A percentile compares a stretch with the other conserved stretches of the same genome.
Evolutionary conservation across 1,284 basidiomycete species (phyloP).

Genomic region (Termitomyces sp.): DNA sequence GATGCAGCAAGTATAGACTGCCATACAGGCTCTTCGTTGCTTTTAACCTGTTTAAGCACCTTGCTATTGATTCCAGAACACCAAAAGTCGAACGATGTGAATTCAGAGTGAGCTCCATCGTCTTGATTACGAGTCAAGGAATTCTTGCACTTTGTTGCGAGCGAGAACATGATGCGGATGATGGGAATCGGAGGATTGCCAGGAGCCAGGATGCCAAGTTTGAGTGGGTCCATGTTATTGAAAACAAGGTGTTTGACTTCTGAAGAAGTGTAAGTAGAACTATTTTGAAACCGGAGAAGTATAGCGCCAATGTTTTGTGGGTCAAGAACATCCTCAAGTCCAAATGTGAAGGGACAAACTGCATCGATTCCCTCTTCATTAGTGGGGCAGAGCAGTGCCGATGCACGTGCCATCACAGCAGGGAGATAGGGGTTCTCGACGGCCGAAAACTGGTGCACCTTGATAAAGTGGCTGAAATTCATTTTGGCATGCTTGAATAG

Average conservation of each 20-base stretch:
- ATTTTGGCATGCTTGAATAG: not conserved
- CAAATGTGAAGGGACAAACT: not conserved
- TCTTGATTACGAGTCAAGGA: not conserved
- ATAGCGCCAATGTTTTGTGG: not conserved
- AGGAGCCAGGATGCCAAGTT: not conserved
- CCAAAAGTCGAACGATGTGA: conserved; percentile 5
- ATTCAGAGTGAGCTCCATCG: not conserved
- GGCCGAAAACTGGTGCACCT: not conserved
- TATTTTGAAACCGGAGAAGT: not conserved
- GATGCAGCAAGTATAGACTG: not conserved
- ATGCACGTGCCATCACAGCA: not conserved
- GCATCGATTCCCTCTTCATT: not conserved
- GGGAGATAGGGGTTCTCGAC: not conserved
- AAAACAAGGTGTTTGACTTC: not conserved
- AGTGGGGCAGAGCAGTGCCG: not conserved
- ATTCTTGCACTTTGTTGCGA: not conserved
- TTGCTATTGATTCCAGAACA: not conserved
- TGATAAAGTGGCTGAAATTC: conserved; percentile 5
- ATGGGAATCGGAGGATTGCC: not conserved
- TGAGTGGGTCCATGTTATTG: not conserved
- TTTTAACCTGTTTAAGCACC: not conserved
- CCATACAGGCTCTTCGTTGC: not conserved
- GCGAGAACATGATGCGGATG: conserved; percentile 1
- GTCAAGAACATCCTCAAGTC: not conserved
- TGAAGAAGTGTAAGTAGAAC: not conserved